Percentiles rank a stretch among this genome's conserved stretches.
Evolutionary conservation across 2,329 filamentous ascomycete genomes (phyloP).

Genomic region (Penicillium sp.): DNA sequence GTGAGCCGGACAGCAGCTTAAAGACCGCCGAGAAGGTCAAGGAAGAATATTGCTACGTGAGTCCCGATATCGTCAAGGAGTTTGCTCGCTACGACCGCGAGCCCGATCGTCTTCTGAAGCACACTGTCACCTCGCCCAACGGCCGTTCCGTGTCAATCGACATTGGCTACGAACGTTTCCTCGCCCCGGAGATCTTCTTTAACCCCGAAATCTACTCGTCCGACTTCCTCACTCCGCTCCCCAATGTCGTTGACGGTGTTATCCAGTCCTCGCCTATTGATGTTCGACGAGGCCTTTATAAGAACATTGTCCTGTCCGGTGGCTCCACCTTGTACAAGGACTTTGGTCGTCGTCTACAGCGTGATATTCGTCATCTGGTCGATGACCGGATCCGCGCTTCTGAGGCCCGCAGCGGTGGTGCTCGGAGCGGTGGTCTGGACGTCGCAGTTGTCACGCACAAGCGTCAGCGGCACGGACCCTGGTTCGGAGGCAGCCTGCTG

Average conservation of each 20-base stretch:
- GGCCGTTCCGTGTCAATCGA: conserved; percentile 85
- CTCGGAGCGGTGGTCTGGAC: conserved; percentile 90
- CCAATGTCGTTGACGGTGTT: conserved; percentile 90
- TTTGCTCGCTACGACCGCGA: conserved; percentile 94
- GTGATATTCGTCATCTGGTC: conserved; percentile 95
- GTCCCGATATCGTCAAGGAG: conserved; percentile 98
- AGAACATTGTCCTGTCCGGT: conserved; percentile 98
- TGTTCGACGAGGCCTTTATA: conserved; percentile 94
- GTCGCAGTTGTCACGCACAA: conserved; percentile 98
- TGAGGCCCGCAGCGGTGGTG: conserved; percentile 87
- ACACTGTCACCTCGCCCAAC: conserved; percentile 82
- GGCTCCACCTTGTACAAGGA: conserved; percentile 98
- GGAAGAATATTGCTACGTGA: conserved; percentile 98
- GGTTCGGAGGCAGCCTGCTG: conserved; percentile 96
- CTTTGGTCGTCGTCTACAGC: conserved; percentile 92
- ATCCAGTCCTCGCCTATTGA: conserved; percentile 98
- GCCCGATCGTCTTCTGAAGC: conserved; percentile 86
- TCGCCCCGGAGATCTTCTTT: conserved; percentile 99
- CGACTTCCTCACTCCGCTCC: conserved; percentile 94
- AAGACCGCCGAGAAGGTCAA: conserved; percentile 99
- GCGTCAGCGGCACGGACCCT: conserved; percentile 93
- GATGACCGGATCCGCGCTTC: conserved; percentile 91
- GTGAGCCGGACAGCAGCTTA: conserved; percentile 92
- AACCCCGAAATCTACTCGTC: conserved; percentile 99
- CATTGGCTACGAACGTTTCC: conserved; percentile 95